Conservation (phyloP, 371 early-diverging fungal genomes). For the Sporodiniella umbellata region DNA sequence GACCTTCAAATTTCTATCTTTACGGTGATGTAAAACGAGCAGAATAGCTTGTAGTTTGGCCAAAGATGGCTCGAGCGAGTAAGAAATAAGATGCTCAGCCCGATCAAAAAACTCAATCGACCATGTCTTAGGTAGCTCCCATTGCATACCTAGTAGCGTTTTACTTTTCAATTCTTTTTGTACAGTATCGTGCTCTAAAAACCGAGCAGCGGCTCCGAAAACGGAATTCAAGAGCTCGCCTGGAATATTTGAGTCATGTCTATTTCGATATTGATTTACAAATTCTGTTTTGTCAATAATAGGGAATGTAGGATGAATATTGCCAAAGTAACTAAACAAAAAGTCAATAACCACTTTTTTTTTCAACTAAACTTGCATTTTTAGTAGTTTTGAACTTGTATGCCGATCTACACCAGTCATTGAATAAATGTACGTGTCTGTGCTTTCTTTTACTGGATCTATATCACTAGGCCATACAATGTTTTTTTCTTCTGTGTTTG, state of each 20-base stretch:
- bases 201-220: slow-evolving; percentile 46
- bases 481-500: background rate
- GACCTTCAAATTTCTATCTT: slow-evolving; percentile 31
- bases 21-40: slow-evolving; percentile 32
- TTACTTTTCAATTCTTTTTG: slow-evolving; percentile 9
- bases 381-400: slow-evolving; percentile 30
- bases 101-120: slow-evolving; percentile 40
- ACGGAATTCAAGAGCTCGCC: slow-evolving; percentile 40
- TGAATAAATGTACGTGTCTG: slow-evolving; percentile 28
- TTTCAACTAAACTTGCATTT: slow-evolving; percentile 25
- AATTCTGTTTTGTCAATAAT: slow-evolving; percentile 39
- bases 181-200: slow-evolving; percentile 30
- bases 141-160: slow-evolving; percentile 23
- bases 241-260: slow-evolving; percentile 22
- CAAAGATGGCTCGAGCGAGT: slow-evolving; percentile 18
- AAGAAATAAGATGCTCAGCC: slow-evolving; percentile 21
- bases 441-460: slow-evolving; percentile 5
- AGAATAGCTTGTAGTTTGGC: slow-evolving; percentile 40
- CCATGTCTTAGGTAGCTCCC: slow-evolving; percentile 43
- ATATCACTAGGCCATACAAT: slow-evolving; percentile 14
- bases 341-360: background rate
- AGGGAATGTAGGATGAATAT: slow-evolving; percentile 41
- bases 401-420: slow-evolving; percentile 31
- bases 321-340: slow-evolving; percentile 30
- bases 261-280: slow-evolving; percentile 34